phyloP scores from a whole-genome alignment of 768 basidiomycete genomes.

The Kwoniella pini region DNA sequence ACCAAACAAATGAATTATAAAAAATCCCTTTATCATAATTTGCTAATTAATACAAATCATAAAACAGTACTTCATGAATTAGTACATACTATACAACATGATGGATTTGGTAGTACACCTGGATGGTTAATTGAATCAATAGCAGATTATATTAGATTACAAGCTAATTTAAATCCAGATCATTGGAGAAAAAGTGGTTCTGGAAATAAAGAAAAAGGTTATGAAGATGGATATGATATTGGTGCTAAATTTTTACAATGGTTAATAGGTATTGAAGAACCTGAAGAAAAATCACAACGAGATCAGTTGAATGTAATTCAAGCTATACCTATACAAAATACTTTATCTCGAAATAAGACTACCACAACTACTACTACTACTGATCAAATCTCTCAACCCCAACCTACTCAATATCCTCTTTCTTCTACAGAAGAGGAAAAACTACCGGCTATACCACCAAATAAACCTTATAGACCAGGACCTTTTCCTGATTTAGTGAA shows the following conservation, averaged over 20 bases:
- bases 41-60: too few species aligned
- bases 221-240: slow-evolving; percentile 42
- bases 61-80: slow-evolving; percentile 45
- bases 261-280: slow-evolving; percentile 20
- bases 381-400: neutral
- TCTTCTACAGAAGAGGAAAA: neutral
- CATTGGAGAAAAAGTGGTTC: slow-evolving; percentile 42
- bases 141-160: slow-evolving; percentile 40
- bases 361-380: neutral
- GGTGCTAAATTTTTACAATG: slow-evolving; percentile 41
- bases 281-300: too few species aligned
- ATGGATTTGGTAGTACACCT: slow-evolving; percentile 34
- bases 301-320: neutral
- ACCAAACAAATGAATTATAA: too few species aligned
- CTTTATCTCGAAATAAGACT: neutral
- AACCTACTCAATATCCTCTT: slow-evolving; percentile 2
- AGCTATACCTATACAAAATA: neutral
- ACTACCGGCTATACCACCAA: neutral
- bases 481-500: slow-evolving; percentile 35
- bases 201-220: slow-evolving; percentile 35
- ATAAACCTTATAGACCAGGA: slow-evolving; percentile 6
- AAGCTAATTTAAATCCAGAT: slow-evolving; percentile 27
- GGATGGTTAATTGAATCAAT: slow-evolving; percentile 44
- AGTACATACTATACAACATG: slow-evolving; percentile 44
- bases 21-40: too few species aligned